A percentile compares a stretch with the other conserved stretches of the same genome.
Evolutionary conservation across 2,329 filamentous ascomycete genomes (phyloP).

Genomic region (Neofusicoccum parvum): DNA sequence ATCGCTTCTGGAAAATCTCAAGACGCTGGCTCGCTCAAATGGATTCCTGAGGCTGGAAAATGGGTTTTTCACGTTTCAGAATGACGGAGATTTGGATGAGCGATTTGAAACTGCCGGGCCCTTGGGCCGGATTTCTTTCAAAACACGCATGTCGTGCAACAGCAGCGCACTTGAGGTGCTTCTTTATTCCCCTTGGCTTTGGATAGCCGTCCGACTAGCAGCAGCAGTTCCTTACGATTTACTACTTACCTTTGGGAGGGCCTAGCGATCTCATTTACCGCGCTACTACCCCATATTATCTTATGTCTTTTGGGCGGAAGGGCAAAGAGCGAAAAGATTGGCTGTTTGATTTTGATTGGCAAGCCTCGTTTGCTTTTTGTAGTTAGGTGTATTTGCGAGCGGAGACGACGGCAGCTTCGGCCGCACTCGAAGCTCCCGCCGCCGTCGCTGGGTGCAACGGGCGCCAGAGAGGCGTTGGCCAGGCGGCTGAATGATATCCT

Average conservation of each 20-base stretch:
- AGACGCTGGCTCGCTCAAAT: slow-evolving; percentile 20
- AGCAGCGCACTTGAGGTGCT: slow-evolving; percentile 5
- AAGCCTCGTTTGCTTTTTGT: slow-evolving; percentile 14
- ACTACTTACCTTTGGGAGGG: slow-evolving; percentile 10
- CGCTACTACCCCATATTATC: slow-evolving; percentile 12
- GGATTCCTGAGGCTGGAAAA: slow-evolving; percentile 16
- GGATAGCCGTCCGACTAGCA: slow-evolving; percentile 7
- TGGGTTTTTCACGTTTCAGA: slow-evolving; percentile 9
- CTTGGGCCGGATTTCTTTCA: neutral
- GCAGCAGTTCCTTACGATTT: slow-evolving; percentile 15
- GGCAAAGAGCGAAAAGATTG: slow-evolving; percentile 14
- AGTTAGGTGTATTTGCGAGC: neutral
- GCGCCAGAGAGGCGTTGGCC: neutral
- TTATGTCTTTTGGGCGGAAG: neutral
- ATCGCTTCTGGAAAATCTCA: slow-evolving; percentile 18
- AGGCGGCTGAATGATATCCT: slow-evolving; percentile 12
- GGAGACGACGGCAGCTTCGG: neutral
- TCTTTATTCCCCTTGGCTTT: neutral
- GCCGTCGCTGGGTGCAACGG: too few relatives aligned
- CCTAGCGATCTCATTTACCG: slow-evolving; percentile 3
- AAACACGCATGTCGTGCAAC: neutral
- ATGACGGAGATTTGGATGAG: slow-evolving; percentile 17
- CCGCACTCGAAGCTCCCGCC: neutral
- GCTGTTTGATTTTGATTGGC: slow-evolving; percentile 14
- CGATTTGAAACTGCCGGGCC: neutral